A percentile compares a stretch with the other conserved stretches of the same genome.
These are phyloP conservation scores for Russula compacta DNA, from an alignment of 768 basidiomycete genomes.

Conservation along the genomic window DNA sequence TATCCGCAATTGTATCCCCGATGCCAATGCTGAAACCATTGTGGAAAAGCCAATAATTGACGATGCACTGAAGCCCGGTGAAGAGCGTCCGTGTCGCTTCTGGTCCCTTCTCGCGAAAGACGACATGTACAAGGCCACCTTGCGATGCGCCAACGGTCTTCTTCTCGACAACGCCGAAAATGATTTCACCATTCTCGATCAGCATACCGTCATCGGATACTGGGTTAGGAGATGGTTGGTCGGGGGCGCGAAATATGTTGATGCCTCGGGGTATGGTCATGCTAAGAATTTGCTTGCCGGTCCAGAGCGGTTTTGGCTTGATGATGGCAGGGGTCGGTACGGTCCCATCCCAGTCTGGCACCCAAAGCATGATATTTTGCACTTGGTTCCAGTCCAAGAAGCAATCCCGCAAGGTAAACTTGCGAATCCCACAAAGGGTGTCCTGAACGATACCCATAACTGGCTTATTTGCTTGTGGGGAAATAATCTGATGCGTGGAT, in stretches of 20 bases:
- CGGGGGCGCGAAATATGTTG: conserved; percentile 78
- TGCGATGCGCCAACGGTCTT: conserved; percentile 96
- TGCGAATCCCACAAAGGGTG: conserved; percentile 93
- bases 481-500: conserved; percentile 67
- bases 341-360: conserved; percentile 93
- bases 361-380: conserved; percentile 96
- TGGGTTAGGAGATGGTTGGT: conserved; percentile 70
- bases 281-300: conserved; percentile 92
- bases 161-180: conserved; percentile 95
- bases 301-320: conserved; percentile 96
- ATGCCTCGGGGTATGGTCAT: conserved; percentile 92
- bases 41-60: conserved; percentile 98
- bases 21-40: conserved; percentile 99
- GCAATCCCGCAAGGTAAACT: conserved; percentile 91
- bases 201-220: conserved; percentile 90
- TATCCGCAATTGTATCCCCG: conserved; percentile 94
- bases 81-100: conserved; percentile 86
- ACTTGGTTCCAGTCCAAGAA: conserved; percentile 95
- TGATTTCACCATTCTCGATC: conserved; percentile 93
- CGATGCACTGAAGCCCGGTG: conserved; percentile 88
- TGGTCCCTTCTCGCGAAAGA: conserved; percentile 95
- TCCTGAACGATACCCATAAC: conserved; percentile 99
- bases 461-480: conserved; percentile 98
- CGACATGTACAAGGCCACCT: conserved; percentile 91
- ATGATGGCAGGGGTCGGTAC: conserved; percentile 90